phyloP scores from a whole-genome alignment of 2,329 filamentous ascomycete genomes.

The Fusarium sp. region DNA sequence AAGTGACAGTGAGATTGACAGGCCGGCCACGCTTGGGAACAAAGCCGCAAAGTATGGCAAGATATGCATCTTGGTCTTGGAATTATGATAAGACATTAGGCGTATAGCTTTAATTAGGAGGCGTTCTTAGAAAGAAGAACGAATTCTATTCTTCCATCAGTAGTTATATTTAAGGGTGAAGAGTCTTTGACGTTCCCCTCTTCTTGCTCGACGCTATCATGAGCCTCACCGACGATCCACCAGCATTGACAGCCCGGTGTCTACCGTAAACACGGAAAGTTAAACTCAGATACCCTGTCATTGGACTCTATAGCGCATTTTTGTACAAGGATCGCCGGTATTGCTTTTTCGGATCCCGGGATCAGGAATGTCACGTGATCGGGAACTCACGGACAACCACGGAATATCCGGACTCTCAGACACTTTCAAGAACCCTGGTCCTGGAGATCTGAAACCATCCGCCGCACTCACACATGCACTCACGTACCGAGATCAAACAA shows the following conservation, averaged over 20 bases:
- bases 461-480: too few species aligned
- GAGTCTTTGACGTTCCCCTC: background rate
- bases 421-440: background rate
- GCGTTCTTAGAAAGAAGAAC: background rate
- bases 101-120: background rate
- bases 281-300: background rate
- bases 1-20: background rate
- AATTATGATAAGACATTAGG: background rate
- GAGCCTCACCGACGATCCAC: background rate
- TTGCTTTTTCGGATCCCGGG: background rate
- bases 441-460: background rate
- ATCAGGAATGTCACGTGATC: background rate
- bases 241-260: background rate
- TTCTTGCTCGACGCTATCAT: background rate
- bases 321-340: background rate
- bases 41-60: background rate
- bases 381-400: rapidly evolving
- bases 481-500: background rate
- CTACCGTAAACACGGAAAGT: background rate
- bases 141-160: background rate
- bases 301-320: background rate
- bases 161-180: background rate
- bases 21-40: background rate
- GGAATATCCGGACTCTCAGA: background rate
- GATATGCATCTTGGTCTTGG: background rate